Percentiles rank a stretch among this genome's conserved stretches.
Evolutionary conservation across 352 stramenopile genomes (phyloP).

Genomic region (Phytophthora citricola): DNA sequence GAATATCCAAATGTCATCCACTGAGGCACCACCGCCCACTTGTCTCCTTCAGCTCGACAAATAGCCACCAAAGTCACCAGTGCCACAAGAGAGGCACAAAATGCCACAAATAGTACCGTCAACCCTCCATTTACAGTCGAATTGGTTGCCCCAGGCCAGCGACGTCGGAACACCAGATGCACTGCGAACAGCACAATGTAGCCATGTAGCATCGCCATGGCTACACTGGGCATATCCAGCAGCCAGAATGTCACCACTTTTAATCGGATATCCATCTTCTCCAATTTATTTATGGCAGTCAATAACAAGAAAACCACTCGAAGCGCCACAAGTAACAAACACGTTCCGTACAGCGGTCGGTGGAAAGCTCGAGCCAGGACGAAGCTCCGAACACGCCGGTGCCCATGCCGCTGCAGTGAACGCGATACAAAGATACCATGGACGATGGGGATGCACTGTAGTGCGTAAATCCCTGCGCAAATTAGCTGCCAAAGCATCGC

Average conservation of each 20-base stretch:
- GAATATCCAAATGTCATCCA: slow-evolving; percentile 35
- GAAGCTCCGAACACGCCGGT: slow-evolving; percentile 14
- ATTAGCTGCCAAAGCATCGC: slow-evolving; percentile 34
- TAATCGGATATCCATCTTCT: neutral
- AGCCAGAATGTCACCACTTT: slow-evolving; percentile 40
- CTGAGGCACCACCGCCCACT: slow-evolving; percentile 6
- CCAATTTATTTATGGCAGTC: neutral
- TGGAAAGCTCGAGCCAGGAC: slow-evolving; percentile 39
- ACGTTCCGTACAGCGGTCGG: slow-evolving; percentile 30
- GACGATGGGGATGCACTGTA: slow-evolving; percentile 15
- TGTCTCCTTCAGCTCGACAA: slow-evolving; percentile 3
- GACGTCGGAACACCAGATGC: slow-evolving; percentile 23
- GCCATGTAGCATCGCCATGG: slow-evolving; percentile 27
- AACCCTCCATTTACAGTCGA: slow-evolving; percentile 8
- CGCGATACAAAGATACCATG: slow-evolving; percentile 20
- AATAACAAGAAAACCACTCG: slow-evolving; percentile 33
- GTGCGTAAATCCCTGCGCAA: slow-evolving; percentile 16
- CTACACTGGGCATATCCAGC: slow-evolving; percentile 42
- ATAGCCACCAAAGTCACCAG: slow-evolving; percentile 27
- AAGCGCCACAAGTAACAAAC: slow-evolving; percentile 32
- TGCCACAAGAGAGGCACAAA: slow-evolving; percentile 22
- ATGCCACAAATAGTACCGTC: slow-evolving; percentile 19
- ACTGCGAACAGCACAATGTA: slow-evolving; percentile 48
- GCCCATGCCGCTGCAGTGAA: slow-evolving; percentile 16
- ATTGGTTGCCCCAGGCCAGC: slow-evolving; percentile 22